Base-by-base conservation (phyloP, 2,329 filamentous ascomycete genomes). In the Epichloe gansuensis region DNA sequence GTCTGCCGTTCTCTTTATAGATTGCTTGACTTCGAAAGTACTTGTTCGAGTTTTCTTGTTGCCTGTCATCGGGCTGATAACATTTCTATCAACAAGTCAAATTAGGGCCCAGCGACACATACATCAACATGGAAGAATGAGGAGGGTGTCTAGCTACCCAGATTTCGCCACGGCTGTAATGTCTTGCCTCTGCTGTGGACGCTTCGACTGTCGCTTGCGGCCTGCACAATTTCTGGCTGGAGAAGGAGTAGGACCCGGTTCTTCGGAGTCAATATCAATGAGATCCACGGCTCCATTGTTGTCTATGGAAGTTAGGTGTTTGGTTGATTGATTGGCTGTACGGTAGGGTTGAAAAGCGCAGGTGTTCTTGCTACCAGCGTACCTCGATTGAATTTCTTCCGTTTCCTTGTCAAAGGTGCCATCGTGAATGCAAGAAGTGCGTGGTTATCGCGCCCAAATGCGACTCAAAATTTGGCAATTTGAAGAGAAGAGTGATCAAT, bases 351-450 rank as follows among this genome's bases (percentile, higher is more conserved):
- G 42, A 35, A 35, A 35, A n/a, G 37, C 44, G 34, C 41, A 31
- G 31, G 7, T 13, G 42, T 28, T 12, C 15, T 21, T 41, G 37
- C 15, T 35, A 28, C n/a, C 34, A 21, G 46, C 57, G 46, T 47
- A 62, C 65, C 62, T 5, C 54, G 58, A 15, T 48, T 51, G 6
- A 59, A 57, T 6, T 41, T 44, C 31, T 59, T 65, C 52, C 62
- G 61, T 43, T 64, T 66, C n/a, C 61, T 54, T 11, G 59, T 59
- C 47, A 47, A 54, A 13, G 61, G 59, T 5, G 64, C 58, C 65
- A 67, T 67, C 4, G 17, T 31, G 28, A 12, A 34, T 39, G 38
- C 7, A 9, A n/a, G 37, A 35, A 45, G 6, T 17, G 42, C 17
- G 8, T 43, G 28, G 23, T 3, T 25, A 3, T 43, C 2, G 23